These are phyloP conservation scores for Cladosporium sp. DNA, from an alignment of 2,329 filamentous ascomycete species.

Conservation along the genomic window DNA sequence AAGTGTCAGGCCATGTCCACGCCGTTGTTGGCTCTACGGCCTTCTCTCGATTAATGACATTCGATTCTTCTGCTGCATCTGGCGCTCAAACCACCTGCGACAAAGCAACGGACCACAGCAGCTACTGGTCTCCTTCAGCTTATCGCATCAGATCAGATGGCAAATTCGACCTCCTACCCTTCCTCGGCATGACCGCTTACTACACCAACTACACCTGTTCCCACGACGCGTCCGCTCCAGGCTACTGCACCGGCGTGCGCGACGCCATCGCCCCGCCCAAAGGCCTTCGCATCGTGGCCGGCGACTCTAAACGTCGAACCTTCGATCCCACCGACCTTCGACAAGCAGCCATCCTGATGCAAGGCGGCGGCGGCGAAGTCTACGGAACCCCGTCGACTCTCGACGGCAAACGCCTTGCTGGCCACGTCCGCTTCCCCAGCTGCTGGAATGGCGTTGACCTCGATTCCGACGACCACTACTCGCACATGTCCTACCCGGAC, in stretches of 20 bases:
- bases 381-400: slow-evolving; percentile 8
- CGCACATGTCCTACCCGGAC: slow-evolving; percentile 61
- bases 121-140: slow-evolving; percentile 71
- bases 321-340: slow-evolving; percentile 5
- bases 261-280: slow-evolving; percentile 54
- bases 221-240: slow-evolving; percentile 5
- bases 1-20: slow-evolving; percentile 61
- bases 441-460: slow-evolving; percentile 63
- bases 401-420: slow-evolving; percentile 43
- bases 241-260: slow-evolving; percentile 8
- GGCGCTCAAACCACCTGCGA: slow-evolving; percentile 7
- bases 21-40: slow-evolving; percentile 61
- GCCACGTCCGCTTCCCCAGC: slow-evolving; percentile 66
- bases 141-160: slow-evolving; percentile 63
- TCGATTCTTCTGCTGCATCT: not conserved
- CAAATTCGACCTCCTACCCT: slow-evolving; percentile 19
- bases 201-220: slow-evolving; percentile 33
- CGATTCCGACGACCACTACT: slow-evolving; percentile 56
- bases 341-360: slow-evolving; percentile 8
- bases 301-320: slow-evolving; percentile 46
- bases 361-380: slow-evolving; percentile 6
- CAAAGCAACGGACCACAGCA: slow-evolving; percentile 33
- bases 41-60: slow-evolving; percentile 10
- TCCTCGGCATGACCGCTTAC: slow-evolving; percentile 65
- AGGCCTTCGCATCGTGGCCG: slow-evolving; percentile 70